Base-by-base conservation (phyloP, 345 rosid species). In the Lumnitzera littorea region DNA sequence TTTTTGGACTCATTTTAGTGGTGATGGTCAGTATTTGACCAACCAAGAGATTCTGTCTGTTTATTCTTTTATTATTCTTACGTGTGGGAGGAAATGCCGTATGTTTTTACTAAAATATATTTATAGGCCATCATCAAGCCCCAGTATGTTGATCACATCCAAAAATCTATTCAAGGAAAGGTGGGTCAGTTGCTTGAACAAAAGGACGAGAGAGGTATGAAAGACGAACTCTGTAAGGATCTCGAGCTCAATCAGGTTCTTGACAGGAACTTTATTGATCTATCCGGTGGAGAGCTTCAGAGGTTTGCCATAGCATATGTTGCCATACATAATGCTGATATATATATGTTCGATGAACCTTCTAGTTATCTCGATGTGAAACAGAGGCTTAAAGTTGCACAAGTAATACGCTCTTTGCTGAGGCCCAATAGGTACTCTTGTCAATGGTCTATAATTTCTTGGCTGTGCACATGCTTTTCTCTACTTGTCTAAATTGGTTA, bases 321-420 rank as follows among this genome's bases (percentile, higher is more conserved):
- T 70, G 92, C 91, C 51, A 77, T 95, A 74, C 96, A 95, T 69
- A 86, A 78, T 80, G 99, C 97, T n/a, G 99, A 95, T 71, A 91
- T 95, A 50, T 95, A 88, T 71, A 95, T 95, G 99, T 95, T 95
- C 75, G 99, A 95, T 69, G 99, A 95, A 55, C 99, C 99, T 52
- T 95, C 99, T 46, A 95, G 99, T 78, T 95, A 88, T 79, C 96
- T 95, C 46, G 99, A 95, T 85, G 99, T 95, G 56, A 91, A 85
- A 61, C 99, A 95, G 81, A 84, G 99, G 79, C 92, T 95, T 57
- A 95, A 91, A 78, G 98, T 98, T 50, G 96, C 99, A 65, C 95
- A 81, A 85, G 98, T 91, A 62, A 3, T 95, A 54, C 82, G 98
- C 60, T 91, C 96, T 36, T 81, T 95, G 70, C 92, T 86, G 55